phyloP scores from a whole-genome alignment of 257 asterid genomes.

The Misopates orontium region DNA sequence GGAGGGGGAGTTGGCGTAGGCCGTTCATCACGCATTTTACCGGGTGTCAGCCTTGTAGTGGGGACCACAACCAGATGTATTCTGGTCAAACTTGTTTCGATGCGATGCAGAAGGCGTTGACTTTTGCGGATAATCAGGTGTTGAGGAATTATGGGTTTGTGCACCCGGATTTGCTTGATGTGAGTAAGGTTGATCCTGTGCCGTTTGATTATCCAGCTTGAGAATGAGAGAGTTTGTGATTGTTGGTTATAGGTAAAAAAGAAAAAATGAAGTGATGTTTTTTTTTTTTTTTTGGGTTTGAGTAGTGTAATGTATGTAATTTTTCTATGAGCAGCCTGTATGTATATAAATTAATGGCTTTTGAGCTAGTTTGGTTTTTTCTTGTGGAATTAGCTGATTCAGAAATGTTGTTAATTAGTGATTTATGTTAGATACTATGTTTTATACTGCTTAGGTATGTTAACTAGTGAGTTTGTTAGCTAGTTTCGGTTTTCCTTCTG shows the following conservation, averaged over 20 bases:
- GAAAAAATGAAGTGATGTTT: not conserved
- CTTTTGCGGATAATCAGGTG: conserved; percentile 94
- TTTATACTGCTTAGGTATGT: not conserved
- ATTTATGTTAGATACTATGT: not conserved
- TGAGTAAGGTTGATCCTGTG: conserved; percentile 62
- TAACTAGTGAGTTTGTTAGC: too few relatives aligned
- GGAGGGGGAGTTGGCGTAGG: conserved; percentile 73
- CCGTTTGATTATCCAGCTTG: conserved; percentile 78
- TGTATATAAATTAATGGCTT: conserved; percentile 7
- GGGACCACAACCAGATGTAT: conserved; percentile 80
- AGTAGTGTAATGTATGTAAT: not conserved
- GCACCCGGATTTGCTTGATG: conserved; percentile 65
- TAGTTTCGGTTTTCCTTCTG: too few relatives aligned
- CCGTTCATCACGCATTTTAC: conserved; percentile 97
- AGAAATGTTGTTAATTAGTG: too few relatives aligned
- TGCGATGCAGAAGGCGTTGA: conserved; percentile 75
- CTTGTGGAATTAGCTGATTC: too few relatives aligned
- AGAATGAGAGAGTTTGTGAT: not conserved
- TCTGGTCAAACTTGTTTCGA: conserved; percentile 74
- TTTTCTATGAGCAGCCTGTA: not conserved
- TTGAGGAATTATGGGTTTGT: conserved; percentile 69
- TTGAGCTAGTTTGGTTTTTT: too few relatives aligned
- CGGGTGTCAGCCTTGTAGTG: conserved; percentile 98
- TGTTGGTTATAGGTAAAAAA: not conserved
- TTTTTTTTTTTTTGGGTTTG: not conserved